A percentile compares a stretch with the other conserved stretches of the same genome.
These are phyloP conservation scores for Clarkia xantiana DNA, from an alignment of 345 rosid genomes.

Conservation along the genomic window DNA sequence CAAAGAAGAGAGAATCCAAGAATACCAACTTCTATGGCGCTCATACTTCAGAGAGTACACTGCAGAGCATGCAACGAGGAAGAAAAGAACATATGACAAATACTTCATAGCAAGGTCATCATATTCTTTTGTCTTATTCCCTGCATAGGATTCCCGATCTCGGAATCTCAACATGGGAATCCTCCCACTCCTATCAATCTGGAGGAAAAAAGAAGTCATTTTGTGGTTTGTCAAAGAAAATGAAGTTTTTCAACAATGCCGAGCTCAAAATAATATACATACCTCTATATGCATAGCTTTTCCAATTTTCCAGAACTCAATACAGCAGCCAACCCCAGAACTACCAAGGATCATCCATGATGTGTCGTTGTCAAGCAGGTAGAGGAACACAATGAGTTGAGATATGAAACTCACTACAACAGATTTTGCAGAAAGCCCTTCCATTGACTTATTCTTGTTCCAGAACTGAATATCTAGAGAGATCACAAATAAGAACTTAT, in stretches of 20 bases:
- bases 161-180: constrained; percentile 87
- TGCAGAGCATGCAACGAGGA: constrained; percentile 75
- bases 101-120: constrained; percentile 98
- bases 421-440: constrained; percentile 94
- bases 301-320: constrained; percentile 99
- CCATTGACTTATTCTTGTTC: constrained; percentile 99
- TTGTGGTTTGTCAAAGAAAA: too few relatives aligned
- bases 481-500: constrained; percentile 6
- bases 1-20: constrained; percentile 87
- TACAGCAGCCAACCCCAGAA: constrained; percentile 89
- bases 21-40: constrained; percentile 97
- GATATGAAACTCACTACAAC: constrained; percentile 79
- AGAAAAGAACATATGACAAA: constrained; percentile 80
- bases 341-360: constrained; percentile 99
- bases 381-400: constrained; percentile 89
- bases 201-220: too few relatives aligned
- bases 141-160: constrained; percentile 89
- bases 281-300: constrained; percentile 91
- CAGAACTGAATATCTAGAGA: constrained; percentile 92
- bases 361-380: constrained; percentile 91
- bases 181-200: constrained; percentile 85
- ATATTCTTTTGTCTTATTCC: constrained; percentile 94
- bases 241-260: too few relatives aligned
- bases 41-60: constrained; percentile 82
- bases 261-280: too few relatives aligned